Conservation (phyloP, 148 eudicot genomes). For the Limonium bicolor region DNA sequence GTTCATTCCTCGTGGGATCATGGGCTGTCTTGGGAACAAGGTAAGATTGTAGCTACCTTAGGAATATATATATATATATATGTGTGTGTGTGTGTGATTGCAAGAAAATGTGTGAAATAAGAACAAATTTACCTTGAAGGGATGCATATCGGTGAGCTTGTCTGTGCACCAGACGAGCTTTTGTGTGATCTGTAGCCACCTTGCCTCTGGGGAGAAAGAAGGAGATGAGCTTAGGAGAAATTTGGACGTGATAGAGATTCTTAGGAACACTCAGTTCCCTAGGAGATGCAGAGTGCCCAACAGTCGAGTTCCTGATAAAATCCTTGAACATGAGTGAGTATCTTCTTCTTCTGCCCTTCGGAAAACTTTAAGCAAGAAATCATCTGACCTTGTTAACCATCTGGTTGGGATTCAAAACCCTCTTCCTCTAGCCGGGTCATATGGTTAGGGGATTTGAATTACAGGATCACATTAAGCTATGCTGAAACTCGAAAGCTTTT, state of each 20-base stretch:
- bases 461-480: conserved; percentile 56
- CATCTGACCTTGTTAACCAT: too few relatives aligned
- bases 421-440: conserved; percentile 34
- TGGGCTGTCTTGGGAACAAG: conserved; percentile 54
- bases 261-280: conserved; percentile 43
- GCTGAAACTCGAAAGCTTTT: conserved; percentile 43
- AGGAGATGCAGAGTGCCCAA: conserved; percentile 27
- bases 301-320: conserved; percentile 30
- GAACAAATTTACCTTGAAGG: conserved; percentile 37
- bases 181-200: conserved; percentile 64
- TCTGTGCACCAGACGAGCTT: conserved; percentile 41
- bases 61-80: too few relatives aligned
- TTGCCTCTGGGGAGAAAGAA: conserved; percentile 75
- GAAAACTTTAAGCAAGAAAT: too few relatives aligned
- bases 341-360: too few relatives aligned
- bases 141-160: conserved; percentile 64
- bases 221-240: conserved; percentile 72
- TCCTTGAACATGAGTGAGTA: conserved; percentile 45
- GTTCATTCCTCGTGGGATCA: conserved; percentile 38
- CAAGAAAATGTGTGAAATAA: too few relatives aligned
- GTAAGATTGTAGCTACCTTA: too few relatives aligned
- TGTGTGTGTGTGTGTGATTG: too few relatives aligned
- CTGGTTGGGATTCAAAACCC: too few relatives aligned
- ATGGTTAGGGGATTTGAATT: conserved; percentile 88
- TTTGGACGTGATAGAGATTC: conserved; percentile 47